Base-by-base conservation (phyloP, 768 basidiomycete species). In the Boletus insuetus region DNA sequence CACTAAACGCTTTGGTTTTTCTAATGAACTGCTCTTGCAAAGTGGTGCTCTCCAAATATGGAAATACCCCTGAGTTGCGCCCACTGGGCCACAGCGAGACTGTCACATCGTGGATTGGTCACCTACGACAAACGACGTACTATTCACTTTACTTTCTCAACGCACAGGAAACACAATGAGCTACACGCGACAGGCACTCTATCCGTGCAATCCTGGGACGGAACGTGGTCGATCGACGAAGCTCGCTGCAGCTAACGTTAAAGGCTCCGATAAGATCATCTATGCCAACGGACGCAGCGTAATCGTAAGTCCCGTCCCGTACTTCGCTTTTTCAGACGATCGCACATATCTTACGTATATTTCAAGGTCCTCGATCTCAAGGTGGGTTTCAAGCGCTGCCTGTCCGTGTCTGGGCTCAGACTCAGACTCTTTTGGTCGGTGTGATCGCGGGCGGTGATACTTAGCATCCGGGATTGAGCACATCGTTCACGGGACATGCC, bases 201-300 rank as follows among this genome's bases (percentile, higher is more conserved):
- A 82, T 64, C 81, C 89, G n/a, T 79, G 83, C 62, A 88, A 85
- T 62, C 90, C 90, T 3, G 71, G 69, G 26, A 89, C 90, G 8
- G 73, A 80, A 35, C 78, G 92, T 38, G 87, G 90, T 19, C 73
- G 74, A 51, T 78, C 86, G 6, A 89, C 86, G 19, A 93, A 89
- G 72, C 81, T 94, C 41, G 82, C 83, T 56, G 79, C 80, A 51
- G 80, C 71, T 72, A 90, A 86, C 73, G 48, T 67, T 53, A 69
- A 64, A 45, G 66, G 66, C 20, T 64, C 64, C 16, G 89, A 81
- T 71, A 95, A 90, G 77, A 75, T 97, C 58, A 80, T 91, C 16
- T 97, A 98, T 61, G 80, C 87, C 3, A 93, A 89, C 65, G 92
- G 92, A 38, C 85, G 86, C 72, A 82, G 83, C 11, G 85, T 97